Base-by-base conservation (phyloP, 805 yeast species). In the Isabelozyma rhagii region DNA sequence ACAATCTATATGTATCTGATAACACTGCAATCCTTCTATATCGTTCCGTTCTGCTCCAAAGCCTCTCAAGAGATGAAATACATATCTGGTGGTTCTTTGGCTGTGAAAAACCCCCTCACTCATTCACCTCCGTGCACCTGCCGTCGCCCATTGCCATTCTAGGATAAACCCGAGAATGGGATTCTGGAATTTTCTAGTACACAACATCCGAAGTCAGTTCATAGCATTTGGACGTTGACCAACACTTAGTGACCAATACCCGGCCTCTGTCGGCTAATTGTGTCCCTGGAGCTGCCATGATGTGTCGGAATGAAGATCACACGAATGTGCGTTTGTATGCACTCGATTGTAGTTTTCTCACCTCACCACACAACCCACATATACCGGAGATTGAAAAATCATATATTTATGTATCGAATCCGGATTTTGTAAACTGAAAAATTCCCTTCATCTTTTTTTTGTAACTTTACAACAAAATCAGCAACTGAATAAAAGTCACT, bases 401-500 rank as follows among this genome's bases (percentile, higher is more conserved):
- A 9, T 31, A 31, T 31, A 31, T 31, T 31, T 31, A 31, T 31
- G 10, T 31, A 31, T 31, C 36, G 3, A 31, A 31, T 31, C 36
- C 36, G 36, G 36, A 31, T 10, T 31, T 31, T 31, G 36, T 31
- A 31, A 31, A 10, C 36, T 31, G 2, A 8, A 31, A 31, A 31
- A 3, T 21, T 31, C 36, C 36, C n/a, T 31, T 31, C n/a, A 3
- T 31, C 36, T 31, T 31, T 31, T 31, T 31, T 31, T 31, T 9
- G 10, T 31, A 31, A 31, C 10, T 13, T 31, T 10, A 9, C 10
- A 31, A 31, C 36, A 31, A 31, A 31, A 31, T 13, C 36, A 42
- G 25, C 25, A 47, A 27, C 21, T 40, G 29, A 36, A 29, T n/a
- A 11, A 15, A 43, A 43, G 45, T 49, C 48, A 45, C 51, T 41